Evolutionary conservation across 306 rosid genomes (phyloP), one percentile per base, ranked within the genome.

Genomic region (Malus fusca): DNA sequence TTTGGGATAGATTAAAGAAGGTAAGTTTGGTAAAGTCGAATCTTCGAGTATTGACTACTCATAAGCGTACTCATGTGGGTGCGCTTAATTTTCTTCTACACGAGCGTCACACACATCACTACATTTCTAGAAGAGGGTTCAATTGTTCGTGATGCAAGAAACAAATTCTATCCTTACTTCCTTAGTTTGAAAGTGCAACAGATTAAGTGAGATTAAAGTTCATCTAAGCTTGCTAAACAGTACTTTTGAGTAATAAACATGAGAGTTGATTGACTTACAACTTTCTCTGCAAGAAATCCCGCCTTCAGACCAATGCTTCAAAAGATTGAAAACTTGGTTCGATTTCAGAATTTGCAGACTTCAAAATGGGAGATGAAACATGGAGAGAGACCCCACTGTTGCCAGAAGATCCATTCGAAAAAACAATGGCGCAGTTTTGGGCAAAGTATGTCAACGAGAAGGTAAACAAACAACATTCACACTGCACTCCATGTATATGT

Each of bases 311-410:
- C 55, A 53, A n/a, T 64, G 77, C 48, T 52, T 70, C 30, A 72
- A 42, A 64, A 64, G 30, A 78, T 2, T 17, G 72, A 26, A 48
- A 51, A 6, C 48, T 64, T 17, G 70, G 75, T 10, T 78, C 31
- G 53, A 3, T 19, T 21, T 43, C 33, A 72, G 67, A 63, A 19
- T 40, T 11, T 4, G 8, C 21, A 19, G 65, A 21, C 19, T 4
- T n/a, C 30, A 11, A 6, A 65, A 81, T 75, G 84, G 80, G 53
- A 70, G 80, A 75, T 59, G 93, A 89, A 61, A 80, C 77, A 0
- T 89, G 93, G 91, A 65, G 19, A 43, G 69, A 68, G 26, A 58
- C 82, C 21, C 85, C 76, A 19, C 59, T 81, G 25, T 30, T 77
- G 73, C 85, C 85, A 48, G 66, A 42, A 55, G 76, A 77, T 48